Evolutionary conservation across 192 early-diverging fungal genomes (phyloP).

Genomic region (Thamnidium elegans): DNA sequence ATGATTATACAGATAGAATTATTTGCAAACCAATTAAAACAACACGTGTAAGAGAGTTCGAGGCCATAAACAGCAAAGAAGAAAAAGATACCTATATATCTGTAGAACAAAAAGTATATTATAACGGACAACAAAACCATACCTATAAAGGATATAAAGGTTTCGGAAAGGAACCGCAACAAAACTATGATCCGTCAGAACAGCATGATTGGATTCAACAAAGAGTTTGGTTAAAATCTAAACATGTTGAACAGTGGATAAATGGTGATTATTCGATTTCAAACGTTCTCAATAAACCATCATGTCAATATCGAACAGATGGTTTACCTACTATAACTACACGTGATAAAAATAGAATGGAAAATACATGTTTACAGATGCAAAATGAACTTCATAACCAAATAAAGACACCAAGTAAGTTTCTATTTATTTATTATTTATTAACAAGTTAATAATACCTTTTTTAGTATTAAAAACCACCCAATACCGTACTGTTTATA

Average conservation of each 20-base stretch:
- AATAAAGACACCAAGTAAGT: constrained; percentile 11
- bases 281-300: background rate
- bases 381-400: constrained; percentile 1
- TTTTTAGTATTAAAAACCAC: constrained; percentile 18
- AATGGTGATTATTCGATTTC: constrained; percentile 4
- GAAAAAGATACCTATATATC: background rate
- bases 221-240: constrained; percentile 19
- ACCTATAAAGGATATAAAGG: background rate
- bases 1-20: constrained; percentile 9
- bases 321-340: background rate
- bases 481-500: constrained; percentile 10
- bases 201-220: background rate
- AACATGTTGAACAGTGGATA: constrained; percentile 1
- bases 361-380: background rate
- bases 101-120: constrained; percentile 11
- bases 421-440: background rate
- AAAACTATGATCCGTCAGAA: background rate
- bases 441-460: background rate
- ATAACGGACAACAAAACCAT: background rate
- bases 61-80: background rate
- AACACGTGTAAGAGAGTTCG: constrained; percentile 7
- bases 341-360: constrained; percentile 1
- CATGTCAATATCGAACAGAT: constrained; percentile 11
- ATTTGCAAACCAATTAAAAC: background rate
- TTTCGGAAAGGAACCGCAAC: constrained; percentile 1